Conservation (phyloP, 192 early-diverging fungal genomes). For the Podila epicladia region DNA sequence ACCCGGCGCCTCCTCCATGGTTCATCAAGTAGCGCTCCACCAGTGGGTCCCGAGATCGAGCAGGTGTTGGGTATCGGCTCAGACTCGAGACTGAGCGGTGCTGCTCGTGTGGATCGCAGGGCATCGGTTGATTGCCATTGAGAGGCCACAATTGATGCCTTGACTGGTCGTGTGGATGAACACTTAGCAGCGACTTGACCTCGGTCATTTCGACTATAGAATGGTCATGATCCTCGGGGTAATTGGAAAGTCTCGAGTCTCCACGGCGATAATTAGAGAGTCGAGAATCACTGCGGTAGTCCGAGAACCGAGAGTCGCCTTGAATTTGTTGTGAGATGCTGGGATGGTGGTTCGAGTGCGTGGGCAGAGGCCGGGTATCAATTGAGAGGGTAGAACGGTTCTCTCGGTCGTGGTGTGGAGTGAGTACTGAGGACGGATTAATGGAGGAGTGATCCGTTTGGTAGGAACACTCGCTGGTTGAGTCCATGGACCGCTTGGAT, state of each 20-base stretch:
- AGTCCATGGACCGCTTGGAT: neutral
- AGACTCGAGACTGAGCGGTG: slow-evolving; percentile 28
- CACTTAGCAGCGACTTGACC: neutral
- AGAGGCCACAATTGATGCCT: slow-evolving; percentile 25
- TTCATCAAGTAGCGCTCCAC: slow-evolving; percentile 26
- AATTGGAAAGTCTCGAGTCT: neutral
- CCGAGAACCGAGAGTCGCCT: neutral
- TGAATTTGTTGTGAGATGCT: slow-evolving; percentile 10
- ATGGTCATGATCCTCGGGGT: neutral
- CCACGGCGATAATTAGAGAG: slow-evolving; percentile 1
- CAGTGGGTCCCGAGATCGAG: slow-evolving; percentile 12
- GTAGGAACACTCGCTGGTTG: neutral
- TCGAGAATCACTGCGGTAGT: neutral
- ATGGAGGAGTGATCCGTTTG: neutral
- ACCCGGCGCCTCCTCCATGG: slow-evolving; percentile 2
- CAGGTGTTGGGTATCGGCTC: slow-evolving; percentile 7
- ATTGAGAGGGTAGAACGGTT: slow-evolving; percentile 9
- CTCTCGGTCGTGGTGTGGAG: slow-evolving; percentile 11
- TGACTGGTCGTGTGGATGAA: neutral
- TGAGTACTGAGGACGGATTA: neutral
- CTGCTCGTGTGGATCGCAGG: neutral
- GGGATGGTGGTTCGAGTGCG: neutral
- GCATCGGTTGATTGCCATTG: slow-evolving; percentile 6
- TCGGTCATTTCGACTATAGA: slow-evolving; percentile 23
- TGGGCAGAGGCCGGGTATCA: neutral